Evolutionary conservation across 768 basidiomycete species (phyloP), one percentile per base, ranked within the genome.

Genomic region (Podaxis sp.): DNA sequence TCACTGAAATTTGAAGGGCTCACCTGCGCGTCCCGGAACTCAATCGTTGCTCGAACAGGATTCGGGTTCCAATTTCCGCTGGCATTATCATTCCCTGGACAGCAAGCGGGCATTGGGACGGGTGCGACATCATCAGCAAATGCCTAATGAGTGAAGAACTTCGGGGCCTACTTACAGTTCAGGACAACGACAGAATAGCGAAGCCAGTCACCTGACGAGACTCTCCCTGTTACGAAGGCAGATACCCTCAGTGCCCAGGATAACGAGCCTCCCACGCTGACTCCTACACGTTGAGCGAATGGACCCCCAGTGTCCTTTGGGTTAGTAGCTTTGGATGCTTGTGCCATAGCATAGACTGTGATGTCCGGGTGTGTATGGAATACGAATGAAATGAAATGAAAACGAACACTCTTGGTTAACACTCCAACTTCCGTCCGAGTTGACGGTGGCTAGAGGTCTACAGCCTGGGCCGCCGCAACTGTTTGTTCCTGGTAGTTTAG

Each of bases 181-280:
- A 92, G 64, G 1, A 91, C 90, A 10, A 91, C 89, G 42, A 91
- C 69, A 1, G 85, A 86, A 70, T 90, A 90, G 42, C 86, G 79
- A 25, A 76, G 67, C 83, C 81, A 86, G 62, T 89, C 88, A 2
- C 72, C 67, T 1, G 85, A 73, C 7, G 72, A 79, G 0, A 74
- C 76, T 11, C 90, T 78, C 0, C 74, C 71, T 0, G 89, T 89
- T 7, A 86, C 83, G 58, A 81, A 91, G 4, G 88, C 89, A 4
- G 80, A 78, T 1, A 88, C 90, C n/a, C 77, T 69, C 4, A 91
- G 77, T 0, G 83, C 83, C 84, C 82, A 85, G 63, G 68, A 75
- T 14, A 83, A 72, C 6, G 65, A 71, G 1, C 89, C 89, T 5
- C 79, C 79, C 1, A 91, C 82, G 40, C 77, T 77, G 14, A 86